Evolutionary conservation across 148 eudicot genomes (phyloP).

Genomic region (Gaultheria prostrata): DNA sequence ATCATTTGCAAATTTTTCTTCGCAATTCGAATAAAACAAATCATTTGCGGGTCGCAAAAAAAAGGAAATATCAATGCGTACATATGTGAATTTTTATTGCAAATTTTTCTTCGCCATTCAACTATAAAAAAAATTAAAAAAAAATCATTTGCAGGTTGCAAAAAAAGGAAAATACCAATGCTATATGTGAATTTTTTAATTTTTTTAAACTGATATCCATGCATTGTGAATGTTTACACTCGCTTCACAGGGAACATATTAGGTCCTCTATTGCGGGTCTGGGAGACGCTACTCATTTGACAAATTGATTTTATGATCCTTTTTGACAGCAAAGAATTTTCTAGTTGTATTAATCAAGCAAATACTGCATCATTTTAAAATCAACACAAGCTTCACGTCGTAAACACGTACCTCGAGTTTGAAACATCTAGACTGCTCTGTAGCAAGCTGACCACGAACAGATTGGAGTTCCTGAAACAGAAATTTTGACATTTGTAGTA

Average conservation of each 20-base stretch:
- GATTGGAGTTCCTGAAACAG: constrained; percentile 93
- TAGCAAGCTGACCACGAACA: constrained; percentile 88
- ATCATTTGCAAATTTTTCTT: background rate
- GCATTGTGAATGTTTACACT: background rate
- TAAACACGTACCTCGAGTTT: constrained; percentile 76
- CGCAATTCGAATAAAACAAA: too few species aligned
- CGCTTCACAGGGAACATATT: background rate
- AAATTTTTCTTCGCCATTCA: too few species aligned
- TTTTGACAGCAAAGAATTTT: background rate
- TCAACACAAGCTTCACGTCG: background rate
- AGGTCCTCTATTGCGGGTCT: background rate
- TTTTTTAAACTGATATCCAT: background rate
- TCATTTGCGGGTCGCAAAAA: too few species aligned
- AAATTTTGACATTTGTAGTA: background rate
- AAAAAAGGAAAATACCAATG: background rate
- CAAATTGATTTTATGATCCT: background rate
- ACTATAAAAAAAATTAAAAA: too few species aligned
- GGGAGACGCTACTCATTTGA: background rate
- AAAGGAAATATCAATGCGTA: background rate
- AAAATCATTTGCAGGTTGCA: too few species aligned
- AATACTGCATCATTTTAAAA: background rate
- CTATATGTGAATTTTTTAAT: background rate
- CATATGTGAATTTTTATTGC: too few species aligned
- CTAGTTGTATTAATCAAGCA: background rate
- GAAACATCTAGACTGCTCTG: constrained; percentile 98